Base-by-base conservation (phyloP, 2,329 filamentous ascomycete species). In the Ophiostoma australiae region DNA sequence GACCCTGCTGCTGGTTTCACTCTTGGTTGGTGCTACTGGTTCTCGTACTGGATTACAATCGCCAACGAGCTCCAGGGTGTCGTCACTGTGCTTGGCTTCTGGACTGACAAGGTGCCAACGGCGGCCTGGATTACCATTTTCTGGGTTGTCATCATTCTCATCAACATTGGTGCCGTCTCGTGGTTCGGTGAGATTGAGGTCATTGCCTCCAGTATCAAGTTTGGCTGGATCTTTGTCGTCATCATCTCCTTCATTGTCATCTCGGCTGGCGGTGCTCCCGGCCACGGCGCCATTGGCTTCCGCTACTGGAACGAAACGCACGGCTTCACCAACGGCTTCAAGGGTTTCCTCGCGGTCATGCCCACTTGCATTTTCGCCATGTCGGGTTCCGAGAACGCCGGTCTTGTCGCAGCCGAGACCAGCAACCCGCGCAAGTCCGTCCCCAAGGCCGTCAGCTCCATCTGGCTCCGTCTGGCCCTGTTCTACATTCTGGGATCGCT, bases 391-490 rank as follows among this genome's bases (percentile, higher is more conserved):
- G 90, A 92, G 76, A 82, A 91, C 1, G 89, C 92, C 27, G 90
- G 90, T 75, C 84, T 92, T 5, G 89, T 89, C 3, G 90, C 90
- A 0, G 90, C 90, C 13, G 90, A 93, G 79, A 87, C 90, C 0
- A 80, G 81, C 10, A 91, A 92, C 76, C 90, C 90, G 0, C 85
- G 87, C 70, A 89, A 91, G 76, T 87, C 90, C 0, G 84, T 97
- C 1, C 93, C 93, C 0, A 89, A 88, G 1, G 93, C 93, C 3
- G 89, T 94, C 76, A 95, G 94, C 81, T 92, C 95, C 77, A 91
- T 86, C 48, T 86, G 70, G 48, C 55, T 73, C 52, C 70, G 72
- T 17, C 70, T 73, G 7, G 70, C 71, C 1, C 61, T 72, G 4
- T 86, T 87, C 73, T 87, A 86, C 72, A 78, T 86, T 68, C 77